Evolutionary conservation across 2,329 filamentous ascomycete genomes (phyloP).

Genomic region (Anisogramma anomala): DNA sequence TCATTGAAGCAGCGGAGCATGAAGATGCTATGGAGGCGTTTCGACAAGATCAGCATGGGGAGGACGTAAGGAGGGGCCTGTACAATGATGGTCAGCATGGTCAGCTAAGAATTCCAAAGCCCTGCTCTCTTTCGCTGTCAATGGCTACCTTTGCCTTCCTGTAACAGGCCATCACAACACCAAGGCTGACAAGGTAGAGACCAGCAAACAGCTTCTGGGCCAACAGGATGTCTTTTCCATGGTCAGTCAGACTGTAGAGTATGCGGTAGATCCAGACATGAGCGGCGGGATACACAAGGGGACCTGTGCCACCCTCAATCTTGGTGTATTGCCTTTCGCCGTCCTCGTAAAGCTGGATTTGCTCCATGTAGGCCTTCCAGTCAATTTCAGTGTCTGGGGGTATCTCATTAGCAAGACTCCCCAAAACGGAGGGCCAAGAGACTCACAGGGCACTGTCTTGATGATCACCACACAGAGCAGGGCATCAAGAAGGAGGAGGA

Average conservation of each 20-base stretch:
- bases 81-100: not conserved
- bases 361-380: slow-evolving; percentile 95
- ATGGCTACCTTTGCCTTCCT: slow-evolving; percentile 51
- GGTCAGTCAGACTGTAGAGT: slow-evolving; percentile 66
- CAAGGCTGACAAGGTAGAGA: slow-evolving; percentile 66
- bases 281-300: slow-evolving; percentile 85
- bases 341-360: slow-evolving; percentile 64
- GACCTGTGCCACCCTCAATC: slow-evolving; percentile 80
- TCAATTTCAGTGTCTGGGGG: slow-evolving; percentile 83
- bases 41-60: slow-evolving; percentile 75
- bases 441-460: slow-evolving; percentile 71
- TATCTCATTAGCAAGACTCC: not conserved
- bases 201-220: slow-evolving; percentile 78
- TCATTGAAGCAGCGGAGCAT: slow-evolving; percentile 93
- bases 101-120: not conserved
- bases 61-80: slow-evolving; percentile 79
- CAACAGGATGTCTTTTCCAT: slow-evolving; percentile 61
- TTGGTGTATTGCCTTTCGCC: slow-evolving; percentile 83
- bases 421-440: not conserved
- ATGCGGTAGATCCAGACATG: slow-evolving; percentile 85
- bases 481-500: slow-evolving; percentile 59
- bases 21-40: slow-evolving; percentile 88
- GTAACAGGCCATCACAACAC: slow-evolving; percentile 74
- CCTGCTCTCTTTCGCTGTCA: not conserved
- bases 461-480: slow-evolving; percentile 64